A percentile compares a stretch with the other conserved stretches of the same genome.
Conservation (phyloP, 2,329 filamentous ascomycete genomes). For the Rhynchosporium graminicola region DNA sequence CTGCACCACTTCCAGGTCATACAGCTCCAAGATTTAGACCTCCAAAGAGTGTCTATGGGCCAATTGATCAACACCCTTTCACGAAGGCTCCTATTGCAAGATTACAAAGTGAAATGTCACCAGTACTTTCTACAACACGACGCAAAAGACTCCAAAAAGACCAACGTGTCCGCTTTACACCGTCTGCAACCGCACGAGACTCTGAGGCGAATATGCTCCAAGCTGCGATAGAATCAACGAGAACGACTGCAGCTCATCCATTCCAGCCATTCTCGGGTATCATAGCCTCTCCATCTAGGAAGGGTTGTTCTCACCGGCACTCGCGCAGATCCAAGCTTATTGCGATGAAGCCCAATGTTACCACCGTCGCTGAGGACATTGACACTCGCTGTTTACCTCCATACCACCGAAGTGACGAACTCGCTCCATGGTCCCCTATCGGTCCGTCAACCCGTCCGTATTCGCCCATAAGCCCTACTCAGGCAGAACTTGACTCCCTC, state of each 20-base stretch:
- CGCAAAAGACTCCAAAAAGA: constrained; percentile 18
- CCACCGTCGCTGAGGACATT: background rate
- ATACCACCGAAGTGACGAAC: constrained; percentile 1
- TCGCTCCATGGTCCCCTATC: background rate
- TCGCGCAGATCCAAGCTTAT: background rate
- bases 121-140: constrained; percentile 6
- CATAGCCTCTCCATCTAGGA: background rate
- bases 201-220: constrained; percentile 30
- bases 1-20: constrained; percentile 22
- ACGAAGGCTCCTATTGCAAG: constrained; percentile 29
- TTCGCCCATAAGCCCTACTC: background rate
- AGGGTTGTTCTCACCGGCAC: background rate
- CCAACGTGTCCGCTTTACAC: constrained; percentile 33
- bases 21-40: constrained; percentile 37
- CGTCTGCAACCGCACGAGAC: constrained; percentile 33
- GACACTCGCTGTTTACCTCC: background rate
- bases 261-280: constrained; percentile 18
- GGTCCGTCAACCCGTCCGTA: no score
- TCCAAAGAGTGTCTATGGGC: constrained; percentile 37
- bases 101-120: background rate
- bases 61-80: constrained; percentile 39
- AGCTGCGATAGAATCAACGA: constrained; percentile 28
- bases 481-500: constrained; percentile 4
- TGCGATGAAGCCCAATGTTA: background rate
- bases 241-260: constrained; percentile 24